Conservation (phyloP, 225 moss, liverwort and hornwort species). For the Physcomitrium patens region DNA sequence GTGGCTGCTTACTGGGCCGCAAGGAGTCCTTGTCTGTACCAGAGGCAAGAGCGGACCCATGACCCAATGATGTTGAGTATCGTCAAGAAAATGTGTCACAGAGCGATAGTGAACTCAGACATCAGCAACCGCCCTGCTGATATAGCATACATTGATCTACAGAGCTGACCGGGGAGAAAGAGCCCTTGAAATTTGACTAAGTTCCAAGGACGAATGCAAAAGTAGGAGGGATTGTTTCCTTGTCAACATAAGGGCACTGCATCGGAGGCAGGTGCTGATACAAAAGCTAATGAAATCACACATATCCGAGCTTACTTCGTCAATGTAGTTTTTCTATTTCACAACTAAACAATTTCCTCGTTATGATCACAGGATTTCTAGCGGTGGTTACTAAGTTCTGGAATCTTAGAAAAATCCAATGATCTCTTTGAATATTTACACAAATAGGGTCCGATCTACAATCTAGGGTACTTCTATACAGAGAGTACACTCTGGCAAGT, state of each 20-base stretch:
- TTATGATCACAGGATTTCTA: constrained; percentile 2
- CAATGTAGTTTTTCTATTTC: not conserved
- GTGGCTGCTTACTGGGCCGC: constrained; percentile 99
- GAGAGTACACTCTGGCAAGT: constrained; percentile 36
- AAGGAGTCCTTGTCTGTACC: constrained; percentile 98
- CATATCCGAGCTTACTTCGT: not conserved
- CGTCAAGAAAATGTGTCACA: constrained; percentile 72
- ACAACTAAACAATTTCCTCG: not conserved
- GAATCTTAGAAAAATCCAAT: not conserved
- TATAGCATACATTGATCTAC: constrained; percentile 41
- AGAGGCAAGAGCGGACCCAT: constrained; percentile 90
- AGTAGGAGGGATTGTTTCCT: not conserved
- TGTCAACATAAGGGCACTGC: not conserved
- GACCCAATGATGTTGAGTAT: constrained; percentile 72
- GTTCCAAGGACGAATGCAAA: not conserved
- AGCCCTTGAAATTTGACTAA: constrained; percentile 18
- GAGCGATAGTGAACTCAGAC: constrained; percentile 35
- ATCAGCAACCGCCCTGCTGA: constrained; percentile 48
- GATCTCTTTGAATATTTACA: constrained; percentile 17
- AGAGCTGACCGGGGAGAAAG: constrained; percentile 13
- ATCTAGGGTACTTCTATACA: constrained; percentile 39
- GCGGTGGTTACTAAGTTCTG: not conserved
- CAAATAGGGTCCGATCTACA: constrained; percentile 24
- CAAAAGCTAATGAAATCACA: not conserved
- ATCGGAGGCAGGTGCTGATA: not conserved